phyloP scores from a whole-genome alignment of 2,329 filamentous ascomycete species.

The Epichloe coenophiala region DNA sequence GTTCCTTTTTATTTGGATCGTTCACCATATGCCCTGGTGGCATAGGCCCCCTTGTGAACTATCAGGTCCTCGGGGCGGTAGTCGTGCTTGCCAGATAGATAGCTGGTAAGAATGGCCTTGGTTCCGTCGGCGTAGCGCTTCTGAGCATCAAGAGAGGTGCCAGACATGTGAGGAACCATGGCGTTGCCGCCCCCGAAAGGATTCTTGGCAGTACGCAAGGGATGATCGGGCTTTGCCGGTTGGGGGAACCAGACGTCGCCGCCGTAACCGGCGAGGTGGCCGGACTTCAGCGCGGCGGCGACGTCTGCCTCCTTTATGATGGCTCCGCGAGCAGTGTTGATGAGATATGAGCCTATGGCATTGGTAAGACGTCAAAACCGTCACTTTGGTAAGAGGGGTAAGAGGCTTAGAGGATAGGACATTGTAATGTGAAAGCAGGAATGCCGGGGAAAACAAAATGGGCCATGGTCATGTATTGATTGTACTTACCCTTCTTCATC shows the following conservation, averaged over 20 bases:
- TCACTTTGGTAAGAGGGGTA: not conserved
- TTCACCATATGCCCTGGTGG: conserved; percentile 86
- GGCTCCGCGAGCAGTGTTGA: conserved; percentile 97
- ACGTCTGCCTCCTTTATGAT: conserved; percentile 99
- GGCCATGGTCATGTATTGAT: not conserved
- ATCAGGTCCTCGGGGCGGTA: conserved; percentile 88
- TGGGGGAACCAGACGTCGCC: conserved; percentile 96
- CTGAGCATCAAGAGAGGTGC: conserved; percentile 96
- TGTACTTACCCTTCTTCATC: conserved; percentile 79
- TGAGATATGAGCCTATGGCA: conserved; percentile 69
- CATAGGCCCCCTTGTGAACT: conserved; percentile 79
- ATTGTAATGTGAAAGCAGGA: too few relatives aligned
- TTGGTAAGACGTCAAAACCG: not conserved
- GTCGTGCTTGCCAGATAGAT: conserved; percentile 76
- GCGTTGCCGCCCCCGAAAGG: conserved; percentile 97
- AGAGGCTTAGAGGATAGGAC: too few relatives aligned
- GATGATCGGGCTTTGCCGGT: conserved; percentile 86
- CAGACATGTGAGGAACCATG: conserved; percentile 98
- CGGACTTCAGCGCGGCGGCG: conserved; percentile 78
- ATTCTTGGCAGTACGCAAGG: conserved; percentile 84
- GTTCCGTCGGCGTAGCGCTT: conserved; percentile 76
- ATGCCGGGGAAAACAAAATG: too few relatives aligned
- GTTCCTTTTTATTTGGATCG: conserved; percentile 28
- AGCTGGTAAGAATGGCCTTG: conserved; percentile 83
- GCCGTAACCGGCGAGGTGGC: conserved; percentile 81